Evolutionary conservation across 352 stramenopile species (phyloP), one percentile per base, ranked within the genome.

Genomic region (Pythium biforme): DNA sequence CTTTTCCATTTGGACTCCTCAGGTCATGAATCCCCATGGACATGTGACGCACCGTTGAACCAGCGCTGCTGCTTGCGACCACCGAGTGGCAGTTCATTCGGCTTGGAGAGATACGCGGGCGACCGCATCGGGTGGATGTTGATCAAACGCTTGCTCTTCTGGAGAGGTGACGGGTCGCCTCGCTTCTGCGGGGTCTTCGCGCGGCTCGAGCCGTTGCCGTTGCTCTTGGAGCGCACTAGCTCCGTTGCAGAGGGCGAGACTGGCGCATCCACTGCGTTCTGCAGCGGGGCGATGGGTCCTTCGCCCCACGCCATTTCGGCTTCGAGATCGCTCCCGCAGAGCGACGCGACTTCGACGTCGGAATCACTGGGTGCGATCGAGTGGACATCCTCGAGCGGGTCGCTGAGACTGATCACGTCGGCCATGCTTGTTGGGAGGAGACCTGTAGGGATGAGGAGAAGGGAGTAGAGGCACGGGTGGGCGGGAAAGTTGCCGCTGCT

Each of bases 61-160:
- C 84, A 93, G n/a, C 84, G 81, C 66, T 91, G 81, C 66, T 93
- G 84, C 64, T 91, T 90, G 31, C 84, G 81, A 29, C 73, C 59
- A 29, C 84, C 80, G 19, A 89, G 43, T 0, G 84, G 84, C 39
- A 91, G 69, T 48, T 91, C 77, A 40, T 91, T 90, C 14, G 81
- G 81, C 49, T 86, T 84, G 3, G 68, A 70, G 48, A 93, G 53
- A 49, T 91, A 91, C 27, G 72, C 66, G 1, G 79, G 76, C 9
- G 81, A 90, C 3, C 81, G 78, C 40, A 89, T 83, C 8, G 81
- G 81, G 62, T 91, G 80, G 62, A 92, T 89, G 51, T 92, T 90
- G 65, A 92, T 85, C n/a, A 89, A 57, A 0, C 81, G 76, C 63
- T 92, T 92, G 60, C 77, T 88, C 40, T 81, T 79, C 20, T 70